phyloP scores from a whole-genome alignment of 805 yeast species.

The Metschnikowia borealis region DNA sequence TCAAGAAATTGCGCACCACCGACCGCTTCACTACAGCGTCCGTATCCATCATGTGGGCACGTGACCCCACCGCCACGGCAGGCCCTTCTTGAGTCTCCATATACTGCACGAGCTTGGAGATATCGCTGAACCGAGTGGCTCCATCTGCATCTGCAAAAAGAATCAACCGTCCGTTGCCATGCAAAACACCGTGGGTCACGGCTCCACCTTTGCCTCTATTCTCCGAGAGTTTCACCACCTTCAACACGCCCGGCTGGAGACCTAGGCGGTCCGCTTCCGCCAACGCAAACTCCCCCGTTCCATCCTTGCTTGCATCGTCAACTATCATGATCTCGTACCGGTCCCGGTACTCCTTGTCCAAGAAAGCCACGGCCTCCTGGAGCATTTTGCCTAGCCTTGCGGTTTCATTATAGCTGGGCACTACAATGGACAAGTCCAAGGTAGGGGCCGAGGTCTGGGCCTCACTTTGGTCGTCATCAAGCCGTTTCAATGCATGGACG shows the following conservation, averaged over 20 bases:
- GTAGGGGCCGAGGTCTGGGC: too few relatives aligned
- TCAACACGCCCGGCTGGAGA: conserved; percentile 53
- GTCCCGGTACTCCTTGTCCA: conserved; percentile 34
- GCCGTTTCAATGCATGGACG: conserved; percentile 32
- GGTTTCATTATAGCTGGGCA: conserved; percentile 93
- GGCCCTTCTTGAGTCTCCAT: conserved; percentile 37
- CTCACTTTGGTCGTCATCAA: neutral
- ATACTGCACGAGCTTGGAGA: conserved; percentile 45
- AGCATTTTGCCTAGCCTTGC: conserved; percentile 67
- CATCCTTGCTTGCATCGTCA: conserved; percentile 89
- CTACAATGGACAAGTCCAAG: conserved; percentile 68
- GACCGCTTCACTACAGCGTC: conserved; percentile 97
- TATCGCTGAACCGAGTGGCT: conserved; percentile 78
- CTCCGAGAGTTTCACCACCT: conserved; percentile 63
- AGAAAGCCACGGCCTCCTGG: conserved; percentile 58
- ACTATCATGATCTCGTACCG: conserved; percentile 77
- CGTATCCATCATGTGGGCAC: conserved; percentile 95
- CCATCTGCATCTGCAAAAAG: conserved; percentile 98
- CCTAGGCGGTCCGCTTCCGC: conserved; percentile 49
- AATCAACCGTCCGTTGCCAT: conserved; percentile 64
- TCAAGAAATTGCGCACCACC: conserved; percentile 79
- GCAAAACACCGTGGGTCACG: conserved; percentile 85
- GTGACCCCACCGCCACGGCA: conserved; percentile 80
- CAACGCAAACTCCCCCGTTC: conserved; percentile 70
- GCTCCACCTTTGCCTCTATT: conserved; percentile 95